Evolutionary conservation across 345 rosid genomes (phyloP).

Genomic region (Arabidopsis arenosa): DNA sequence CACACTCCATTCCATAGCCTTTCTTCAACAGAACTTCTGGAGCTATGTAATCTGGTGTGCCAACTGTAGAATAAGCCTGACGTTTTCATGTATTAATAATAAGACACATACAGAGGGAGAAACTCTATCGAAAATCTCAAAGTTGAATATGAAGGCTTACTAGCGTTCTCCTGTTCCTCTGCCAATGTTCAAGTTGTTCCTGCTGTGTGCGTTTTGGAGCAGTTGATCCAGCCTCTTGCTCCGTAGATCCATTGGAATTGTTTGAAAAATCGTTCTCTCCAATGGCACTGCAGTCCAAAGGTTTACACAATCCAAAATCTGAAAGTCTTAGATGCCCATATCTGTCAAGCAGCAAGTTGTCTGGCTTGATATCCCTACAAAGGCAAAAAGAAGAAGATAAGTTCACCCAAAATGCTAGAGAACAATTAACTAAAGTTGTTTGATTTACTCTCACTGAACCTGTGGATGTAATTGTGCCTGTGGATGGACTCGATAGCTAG

Average conservation of each 20-base stretch:
- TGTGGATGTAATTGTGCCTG: constrained; percentile 67
- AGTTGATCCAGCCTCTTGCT: constrained; percentile 50
- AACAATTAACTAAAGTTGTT: not conserved
- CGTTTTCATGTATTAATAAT: constrained; percentile 30
- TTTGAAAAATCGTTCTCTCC: constrained; percentile 60
- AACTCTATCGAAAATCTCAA: constrained; percentile 1
- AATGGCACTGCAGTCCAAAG: constrained; percentile 64
- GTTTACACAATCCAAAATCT: constrained; percentile 74
- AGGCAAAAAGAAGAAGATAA: not conserved
- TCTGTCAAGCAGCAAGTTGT: constrained; percentile 65
- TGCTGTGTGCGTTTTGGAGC: constrained; percentile 67
- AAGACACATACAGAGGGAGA: not conserved
- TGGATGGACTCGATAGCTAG: constrained; percentile 73
- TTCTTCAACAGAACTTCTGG: constrained; percentile 95
- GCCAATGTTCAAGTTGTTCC: constrained; percentile 71
- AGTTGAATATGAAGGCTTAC: constrained; percentile 46
- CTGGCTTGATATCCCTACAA: constrained; percentile 67
- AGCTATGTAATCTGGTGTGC: constrained; percentile 97
- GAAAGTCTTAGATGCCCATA: constrained; percentile 66
- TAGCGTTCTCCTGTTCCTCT: constrained; percentile 66
- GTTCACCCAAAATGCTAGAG: not conserved
- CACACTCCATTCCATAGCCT: constrained; percentile 99
- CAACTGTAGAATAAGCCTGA: constrained; percentile 98
- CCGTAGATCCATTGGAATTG: constrained; percentile 44
- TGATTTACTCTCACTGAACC: constrained; percentile 42